Evolutionary conservation across 2,329 filamentous ascomycete genomes (phyloP).

Genomic region (Sphaerulina populicola): DNA sequence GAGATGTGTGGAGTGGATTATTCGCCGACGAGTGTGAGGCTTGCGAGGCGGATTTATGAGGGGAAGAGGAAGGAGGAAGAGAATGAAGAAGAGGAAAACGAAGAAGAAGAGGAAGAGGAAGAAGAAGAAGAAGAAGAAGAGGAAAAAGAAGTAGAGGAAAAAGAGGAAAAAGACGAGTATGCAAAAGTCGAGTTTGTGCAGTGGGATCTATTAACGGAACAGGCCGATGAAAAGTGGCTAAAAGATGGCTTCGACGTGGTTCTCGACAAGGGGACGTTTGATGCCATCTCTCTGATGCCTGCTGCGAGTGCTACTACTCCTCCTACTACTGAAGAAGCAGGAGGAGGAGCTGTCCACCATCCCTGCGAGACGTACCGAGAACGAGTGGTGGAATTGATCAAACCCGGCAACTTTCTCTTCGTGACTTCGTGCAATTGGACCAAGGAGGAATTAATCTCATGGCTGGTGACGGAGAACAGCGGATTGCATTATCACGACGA

Average conservation of each 20-base stretch:
- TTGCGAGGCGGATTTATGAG: slow-evolving; percentile 56
- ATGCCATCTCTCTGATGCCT: slow-evolving; percentile 68
- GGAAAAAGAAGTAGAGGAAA: slow-evolving; percentile 5
- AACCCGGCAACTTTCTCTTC: slow-evolving; percentile 62
- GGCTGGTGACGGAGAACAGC: slow-evolving; percentile 56
- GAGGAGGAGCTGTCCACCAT: slow-evolving; percentile 13
- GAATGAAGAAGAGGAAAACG: not conserved
- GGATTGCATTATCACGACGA: slow-evolving; percentile 55
- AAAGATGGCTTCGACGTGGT: slow-evolving; percentile 71
- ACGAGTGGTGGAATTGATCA: slow-evolving; percentile 60
- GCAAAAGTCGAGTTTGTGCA: slow-evolving; percentile 42
- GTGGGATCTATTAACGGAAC: slow-evolving; percentile 44
- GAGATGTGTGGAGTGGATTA: slow-evolving; percentile 84
- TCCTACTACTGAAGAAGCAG: too few species aligned
- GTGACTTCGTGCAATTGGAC: slow-evolving; percentile 99
- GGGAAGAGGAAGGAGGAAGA: slow-evolving; percentile 7
- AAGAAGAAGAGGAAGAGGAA: slow-evolving; percentile 11
- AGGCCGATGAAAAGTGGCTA: slow-evolving; percentile 48
- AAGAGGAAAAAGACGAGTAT: slow-evolving; percentile 12
- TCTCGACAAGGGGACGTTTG: slow-evolving; percentile 97
- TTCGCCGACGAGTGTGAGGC: slow-evolving; percentile 61
- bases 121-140: slow-evolving; percentile 1
- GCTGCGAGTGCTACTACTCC: too few species aligned
- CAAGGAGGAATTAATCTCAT: slow-evolving; percentile 68
- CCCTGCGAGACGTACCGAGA: slow-evolving; percentile 64